Conservation (phyloP, 352 stramenopile species). For the Saprolegnia diclina region DNA sequence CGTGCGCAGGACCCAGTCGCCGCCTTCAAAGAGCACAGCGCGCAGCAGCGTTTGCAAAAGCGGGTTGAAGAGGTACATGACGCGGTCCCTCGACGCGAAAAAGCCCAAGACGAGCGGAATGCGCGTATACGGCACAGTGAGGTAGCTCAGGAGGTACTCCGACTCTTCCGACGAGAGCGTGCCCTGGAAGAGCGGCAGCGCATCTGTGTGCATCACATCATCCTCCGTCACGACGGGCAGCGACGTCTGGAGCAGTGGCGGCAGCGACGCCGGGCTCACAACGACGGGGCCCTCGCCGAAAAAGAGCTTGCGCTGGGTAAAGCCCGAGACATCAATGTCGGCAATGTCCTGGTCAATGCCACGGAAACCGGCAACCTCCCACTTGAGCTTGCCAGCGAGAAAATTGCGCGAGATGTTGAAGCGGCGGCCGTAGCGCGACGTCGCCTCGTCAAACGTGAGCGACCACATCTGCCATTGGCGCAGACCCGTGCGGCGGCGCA, state of each 20-base stretch:
- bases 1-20: slow-evolving; percentile 71
- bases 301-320: slow-evolving; percentile 82
- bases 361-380: slow-evolving; percentile 84
- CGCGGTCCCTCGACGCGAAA: slow-evolving; percentile 89
- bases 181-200: slow-evolving; percentile 95
- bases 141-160: slow-evolving; percentile 97
- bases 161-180: slow-evolving; percentile 95
- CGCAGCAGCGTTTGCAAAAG: slow-evolving; percentile 79
- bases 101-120: slow-evolving; percentile 98
- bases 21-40: slow-evolving; percentile 85
- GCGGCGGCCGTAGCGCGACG: slow-evolving; percentile 60
- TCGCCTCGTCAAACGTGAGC: slow-evolving; percentile 81
- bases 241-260: slow-evolving; percentile 48
- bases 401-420: slow-evolving; percentile 74
- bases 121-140: slow-evolving; percentile 97
- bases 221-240: slow-evolving; percentile 87
- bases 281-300: slow-evolving; percentile 84
- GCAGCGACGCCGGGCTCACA: slow-evolving; percentile 66
- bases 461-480: slow-evolving; percentile 86
- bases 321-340: slow-evolving; percentile 82
- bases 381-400: slow-evolving; percentile 61
- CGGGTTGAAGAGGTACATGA: slow-evolving; percentile 85
- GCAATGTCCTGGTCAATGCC: slow-evolving; percentile 84
- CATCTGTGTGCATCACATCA: slow-evolving; percentile 96
- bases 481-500: slow-evolving; percentile 66